Conservation (phyloP, 1,284 basidiomycete species). For the Cutaneotrichosporon sp. region DNA sequence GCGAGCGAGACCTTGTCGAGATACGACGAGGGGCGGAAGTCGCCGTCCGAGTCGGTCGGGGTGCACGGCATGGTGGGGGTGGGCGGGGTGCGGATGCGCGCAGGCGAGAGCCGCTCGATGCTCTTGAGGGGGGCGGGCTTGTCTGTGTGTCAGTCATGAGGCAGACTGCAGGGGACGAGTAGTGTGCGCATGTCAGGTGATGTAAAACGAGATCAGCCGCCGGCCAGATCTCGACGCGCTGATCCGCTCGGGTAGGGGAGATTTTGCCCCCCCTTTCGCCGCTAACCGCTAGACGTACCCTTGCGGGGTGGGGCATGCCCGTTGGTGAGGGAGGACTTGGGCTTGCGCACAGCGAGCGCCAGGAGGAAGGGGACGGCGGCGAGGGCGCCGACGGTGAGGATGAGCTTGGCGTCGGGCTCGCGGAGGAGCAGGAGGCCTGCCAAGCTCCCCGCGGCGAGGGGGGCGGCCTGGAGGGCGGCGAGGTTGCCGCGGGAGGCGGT, state of each 20-base stretch:
- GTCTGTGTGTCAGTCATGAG: neutral
- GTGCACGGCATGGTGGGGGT: neutral
- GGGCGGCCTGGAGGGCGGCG: neutral
- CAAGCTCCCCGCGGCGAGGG: neutral
- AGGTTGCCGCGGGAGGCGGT: conserved; percentile 2
- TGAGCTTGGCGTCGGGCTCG: neutral
- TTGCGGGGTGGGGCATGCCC: too few relatives aligned
- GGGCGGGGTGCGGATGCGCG: neutral
- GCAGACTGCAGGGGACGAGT: too few relatives aligned
- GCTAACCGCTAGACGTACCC: neutral
- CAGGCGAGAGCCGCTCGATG: neutral
- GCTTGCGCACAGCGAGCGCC: neutral
- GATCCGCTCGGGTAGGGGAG: too few relatives aligned
- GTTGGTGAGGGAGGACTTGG: neutral
- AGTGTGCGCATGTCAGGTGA: neutral
- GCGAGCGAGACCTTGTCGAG: neutral
- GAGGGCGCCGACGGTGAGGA: conserved; percentile 3
- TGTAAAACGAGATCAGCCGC: neutral
- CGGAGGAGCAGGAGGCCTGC: neutral
- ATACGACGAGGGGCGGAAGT: neutral
- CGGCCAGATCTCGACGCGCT: neutral
- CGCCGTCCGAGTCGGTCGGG: neutral
- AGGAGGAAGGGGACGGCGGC: neutral
- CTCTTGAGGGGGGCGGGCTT: neutral
- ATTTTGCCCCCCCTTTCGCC: neutral